These are phyloP conservation scores for Suillus cothurnatus DNA, from an alignment of 768 basidiomycete genomes.

Conservation along the genomic window DNA sequence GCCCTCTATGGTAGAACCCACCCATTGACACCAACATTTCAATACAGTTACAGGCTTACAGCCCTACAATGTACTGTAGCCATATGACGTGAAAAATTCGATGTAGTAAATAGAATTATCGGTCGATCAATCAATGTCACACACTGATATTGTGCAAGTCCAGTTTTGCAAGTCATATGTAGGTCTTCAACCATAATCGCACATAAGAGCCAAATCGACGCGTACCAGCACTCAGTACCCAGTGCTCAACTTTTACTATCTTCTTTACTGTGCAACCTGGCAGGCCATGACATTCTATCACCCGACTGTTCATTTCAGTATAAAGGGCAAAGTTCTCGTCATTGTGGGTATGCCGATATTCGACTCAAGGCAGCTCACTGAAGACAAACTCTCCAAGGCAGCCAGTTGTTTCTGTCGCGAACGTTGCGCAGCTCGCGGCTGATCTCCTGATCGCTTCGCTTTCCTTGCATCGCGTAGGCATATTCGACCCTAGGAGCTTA, in stretches of 20 bases:
- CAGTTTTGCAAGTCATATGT: too few species aligned
- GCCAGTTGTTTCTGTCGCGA: slow-evolving; percentile 81
- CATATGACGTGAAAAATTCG: too few species aligned
- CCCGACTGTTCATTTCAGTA: slow-evolving; percentile 25
- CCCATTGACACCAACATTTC: too few species aligned
- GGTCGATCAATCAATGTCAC: too few species aligned
- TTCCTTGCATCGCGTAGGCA: slow-evolving; percentile 58
- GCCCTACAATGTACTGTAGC: too few species aligned
- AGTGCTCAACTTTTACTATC: background rate
- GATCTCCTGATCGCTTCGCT: slow-evolving; percentile 76
- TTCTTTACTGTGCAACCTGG: background rate
- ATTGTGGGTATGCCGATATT: slow-evolving; percentile 25
- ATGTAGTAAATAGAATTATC: too few species aligned
- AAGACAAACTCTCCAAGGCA: slow-evolving; percentile 25
- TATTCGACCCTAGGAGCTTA: slow-evolving; percentile 62
- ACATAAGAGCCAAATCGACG: background rate
- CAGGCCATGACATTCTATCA: slow-evolving; percentile 34
- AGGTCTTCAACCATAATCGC: background rate
- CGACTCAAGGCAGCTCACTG: slow-evolving; percentile 1
- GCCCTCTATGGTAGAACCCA: too few species aligned
- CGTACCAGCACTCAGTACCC: background rate
- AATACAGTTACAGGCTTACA: too few species aligned
- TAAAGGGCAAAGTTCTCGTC: slow-evolving; percentile 32
- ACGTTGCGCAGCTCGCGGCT: slow-evolving; percentile 76
- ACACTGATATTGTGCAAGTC: too few species aligned